Base-by-base conservation (phyloP, 305 asterid species). In the Salvia sclarea region DNA sequence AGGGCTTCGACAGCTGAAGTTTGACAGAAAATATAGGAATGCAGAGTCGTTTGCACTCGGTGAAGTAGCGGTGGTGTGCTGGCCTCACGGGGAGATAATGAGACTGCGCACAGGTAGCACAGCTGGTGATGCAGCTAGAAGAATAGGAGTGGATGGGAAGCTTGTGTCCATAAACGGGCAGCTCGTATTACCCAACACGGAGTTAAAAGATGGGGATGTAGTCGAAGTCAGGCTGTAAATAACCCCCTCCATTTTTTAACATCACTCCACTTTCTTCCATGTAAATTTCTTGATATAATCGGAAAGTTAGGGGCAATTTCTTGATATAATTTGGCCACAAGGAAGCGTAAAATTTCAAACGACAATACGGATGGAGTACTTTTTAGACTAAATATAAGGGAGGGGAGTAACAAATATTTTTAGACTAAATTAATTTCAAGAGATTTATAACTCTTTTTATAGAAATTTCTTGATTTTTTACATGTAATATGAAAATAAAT, bases 1-100 rank as follows among this genome's bases (percentile, higher is more conserved):
- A 55, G 90, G 95, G 55, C 50, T 85, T 64, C 78, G 65, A 37
- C 88, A 68, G 40, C 44, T 56, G 28, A 68, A 63, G 54, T 37
- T 74, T 7, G 74, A 70, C 44, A 74, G 72, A 61, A 61, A 64
- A 61, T 71, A 70, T 10, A 57, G 72, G 69, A 77, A 60, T 31
- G 54, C 66, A 21, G 78, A 60, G 13, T 75, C 87, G 0, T 64
- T 52, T 45, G 76, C 85, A 52, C 84, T 88, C 18, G 92, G 82
- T 1, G 97, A 93, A 75, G 96, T 90, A 64, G 96, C 92, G 4
- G 79, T 90, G 5, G 84, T 93, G 49, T 88, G 96, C 64, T 93
- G 97, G 97, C 96, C 97, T 5, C 77, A 86, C 48, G 97, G 97
- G 41, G 98, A 85, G 70, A 88, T 93, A 72, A 84, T 90, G 96